A percentile compares a stretch with the other conserved stretches of the same genome.
phyloP scores from a whole-genome alignment of 1,284 basidiomycete genomes.

The Xanthoconium separans region DNA sequence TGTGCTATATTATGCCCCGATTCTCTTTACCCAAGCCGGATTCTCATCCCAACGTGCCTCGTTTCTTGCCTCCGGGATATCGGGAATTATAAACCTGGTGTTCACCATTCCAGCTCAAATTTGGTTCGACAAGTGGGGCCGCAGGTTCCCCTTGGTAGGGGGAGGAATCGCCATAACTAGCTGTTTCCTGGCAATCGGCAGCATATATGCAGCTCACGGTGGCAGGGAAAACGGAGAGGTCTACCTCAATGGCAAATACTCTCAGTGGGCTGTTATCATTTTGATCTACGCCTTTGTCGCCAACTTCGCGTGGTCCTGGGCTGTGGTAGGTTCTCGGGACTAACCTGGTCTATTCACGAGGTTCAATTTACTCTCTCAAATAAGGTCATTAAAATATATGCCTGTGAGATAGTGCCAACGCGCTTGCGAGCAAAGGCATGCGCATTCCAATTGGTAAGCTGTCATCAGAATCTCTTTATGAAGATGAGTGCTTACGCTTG shows the following conservation, averaged over 20 bases:
- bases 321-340: conserved; percentile 21
- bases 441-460: conserved; percentile 42
- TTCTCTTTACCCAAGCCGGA: conserved; percentile 51
- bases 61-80: conserved; percentile 53
- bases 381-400: conserved; percentile 33
- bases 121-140: conserved; percentile 45
- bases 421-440: conserved; percentile 33
- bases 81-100: conserved; percentile 47
- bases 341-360: neutral
- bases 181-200: conserved; percentile 41
- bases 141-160: conserved; percentile 43
- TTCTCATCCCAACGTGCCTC: conserved; percentile 44
- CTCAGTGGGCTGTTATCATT: conserved; percentile 44
- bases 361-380: neutral
- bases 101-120: conserved; percentile 43
- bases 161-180: conserved; percentile 44
- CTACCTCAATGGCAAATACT: conserved; percentile 24
- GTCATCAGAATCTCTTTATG: conserved; percentile 30
- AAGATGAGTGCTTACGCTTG: conserved; percentile 15
- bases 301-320: conserved; percentile 35
- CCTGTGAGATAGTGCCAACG: conserved; percentile 33
- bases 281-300: conserved; percentile 48
- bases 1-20: conserved; percentile 46
- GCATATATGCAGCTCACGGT: conserved; percentile 42
- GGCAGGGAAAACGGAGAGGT: conserved; percentile 24